These are phyloP conservation scores for Saposhnikovia divaricata DNA, from an alignment of 129 eudicot species.

Conservation along the genomic window DNA sequence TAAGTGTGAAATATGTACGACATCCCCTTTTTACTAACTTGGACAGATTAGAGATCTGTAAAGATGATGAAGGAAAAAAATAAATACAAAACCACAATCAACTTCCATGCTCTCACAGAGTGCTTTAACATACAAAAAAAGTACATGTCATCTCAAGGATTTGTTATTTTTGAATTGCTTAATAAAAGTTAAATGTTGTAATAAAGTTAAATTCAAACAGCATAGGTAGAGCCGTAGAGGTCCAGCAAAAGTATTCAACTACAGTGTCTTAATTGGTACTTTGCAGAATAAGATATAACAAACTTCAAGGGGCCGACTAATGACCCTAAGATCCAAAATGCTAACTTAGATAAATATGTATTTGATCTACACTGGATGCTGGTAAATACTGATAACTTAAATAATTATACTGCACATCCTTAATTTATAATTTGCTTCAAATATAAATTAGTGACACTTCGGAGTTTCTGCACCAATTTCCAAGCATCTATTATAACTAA, in stretches of 20 bases:
- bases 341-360: background rate
- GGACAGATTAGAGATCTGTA: background rate
- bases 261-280: background rate
- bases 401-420: background rate
- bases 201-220: background rate
- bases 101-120: background rate
- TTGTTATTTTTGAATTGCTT: background rate
- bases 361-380: background rate
- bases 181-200: background rate
- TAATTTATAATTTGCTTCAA: background rate
- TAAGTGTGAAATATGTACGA: background rate
- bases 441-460: background rate
- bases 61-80: background rate
- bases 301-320: background rate
- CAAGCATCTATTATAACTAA: background rate
- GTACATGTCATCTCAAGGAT: background rate
- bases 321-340: background rate
- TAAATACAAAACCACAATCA: background rate
- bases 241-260: background rate
- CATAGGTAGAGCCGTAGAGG: background rate
- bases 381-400: background rate
- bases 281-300: background rate
- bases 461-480: background rate
- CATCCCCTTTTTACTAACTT: background rate
- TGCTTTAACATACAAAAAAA: background rate